Percentiles rank a stretch among this genome's conserved stretches.
These are phyloP conservation scores for Leccinum barrowsii DNA, from an alignment of 768 basidiomycete species.

Conservation along the genomic window DNA sequence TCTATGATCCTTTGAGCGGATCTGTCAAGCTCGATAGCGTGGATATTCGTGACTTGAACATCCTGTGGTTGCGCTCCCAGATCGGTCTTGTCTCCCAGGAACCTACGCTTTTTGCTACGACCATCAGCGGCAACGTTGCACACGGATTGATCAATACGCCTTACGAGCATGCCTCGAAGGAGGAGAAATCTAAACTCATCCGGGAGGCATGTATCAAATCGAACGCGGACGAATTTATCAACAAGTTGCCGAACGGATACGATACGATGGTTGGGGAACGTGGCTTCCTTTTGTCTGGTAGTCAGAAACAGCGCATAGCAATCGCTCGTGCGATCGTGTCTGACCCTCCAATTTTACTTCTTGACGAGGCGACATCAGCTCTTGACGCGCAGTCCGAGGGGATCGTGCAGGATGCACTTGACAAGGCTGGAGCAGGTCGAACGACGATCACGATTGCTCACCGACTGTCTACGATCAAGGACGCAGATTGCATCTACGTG, in stretches of 20 bases:
- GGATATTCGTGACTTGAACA: background rate
- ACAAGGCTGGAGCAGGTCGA: no score
- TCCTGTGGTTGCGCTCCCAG: background rate
- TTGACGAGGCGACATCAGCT: no score
- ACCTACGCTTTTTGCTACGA: constrained; percentile 58
- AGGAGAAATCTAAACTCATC: constrained; percentile 72
- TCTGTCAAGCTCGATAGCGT: background rate
- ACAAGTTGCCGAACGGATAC: constrained; percentile 76
- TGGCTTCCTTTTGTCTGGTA: constrained; percentile 80
- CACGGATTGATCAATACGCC: constrained; percentile 79
- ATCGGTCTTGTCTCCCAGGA: background rate
- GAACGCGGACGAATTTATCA: constrained; percentile 87
- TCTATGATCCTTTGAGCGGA: background rate
- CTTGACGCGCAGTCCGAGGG: no score
- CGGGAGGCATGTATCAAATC: constrained; percentile 86
- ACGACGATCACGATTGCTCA: no score
- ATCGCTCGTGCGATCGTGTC: constrained; percentile 87
- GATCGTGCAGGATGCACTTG: no score
- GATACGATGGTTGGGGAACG: constrained; percentile 88
- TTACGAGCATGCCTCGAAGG: constrained; percentile 62
- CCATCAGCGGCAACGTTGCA: constrained; percentile 77
- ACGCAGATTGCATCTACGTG: constrained; percentile 80
- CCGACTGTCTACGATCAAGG: constrained; percentile 67
- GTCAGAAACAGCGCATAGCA: constrained; percentile 85
- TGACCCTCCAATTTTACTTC: no score